A percentile compares a stretch with the other conserved stretches of the same genome.
Conservation (phyloP, 2,329 filamentous ascomycete genomes). For the Bipolaris gigantea region DNA sequence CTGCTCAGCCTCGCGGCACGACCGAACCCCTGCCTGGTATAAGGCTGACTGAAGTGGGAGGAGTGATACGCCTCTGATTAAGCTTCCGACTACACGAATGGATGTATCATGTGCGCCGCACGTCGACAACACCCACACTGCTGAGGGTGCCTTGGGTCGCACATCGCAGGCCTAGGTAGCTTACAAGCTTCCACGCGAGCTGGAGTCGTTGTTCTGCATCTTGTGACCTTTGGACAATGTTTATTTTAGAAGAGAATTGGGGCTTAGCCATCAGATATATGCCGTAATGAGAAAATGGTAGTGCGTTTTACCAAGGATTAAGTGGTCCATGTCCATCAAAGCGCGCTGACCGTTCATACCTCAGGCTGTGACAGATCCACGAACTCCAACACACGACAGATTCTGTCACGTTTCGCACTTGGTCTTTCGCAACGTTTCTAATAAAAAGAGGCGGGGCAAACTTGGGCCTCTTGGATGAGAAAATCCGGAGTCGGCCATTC, state of each 20-base stretch:
- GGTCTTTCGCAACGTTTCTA: not conserved
- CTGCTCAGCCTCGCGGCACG: constrained; percentile 27
- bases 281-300: not conserved
- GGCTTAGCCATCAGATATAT: not conserved
- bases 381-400: constrained; percentile 1
- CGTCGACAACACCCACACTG: constrained; percentile 6
- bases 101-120: constrained; percentile 17
- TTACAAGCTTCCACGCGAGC: constrained; percentile 3
- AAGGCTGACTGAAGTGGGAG: constrained; percentile 37
- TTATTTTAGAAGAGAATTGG: not conserved
- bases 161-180: constrained; percentile 9
- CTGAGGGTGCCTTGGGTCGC: constrained; percentile 17
- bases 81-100: constrained; percentile 18
- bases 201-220: not conserved
- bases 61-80: constrained; percentile 17
- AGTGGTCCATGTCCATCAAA: not conserved
- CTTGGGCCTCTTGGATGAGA: constrained; percentile 5
- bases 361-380: constrained; percentile 7
- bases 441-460: constrained; percentile 9
- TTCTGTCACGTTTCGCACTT: not conserved
- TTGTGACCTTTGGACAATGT: not conserved
- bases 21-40: constrained; percentile 29
- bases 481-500: constrained; percentile 9
- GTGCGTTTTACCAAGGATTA: not conserved
- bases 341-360: constrained; percentile 4